Conservation (phyloP, 345 rosid genomes). For the Hibiscus mutabilis region DNA sequence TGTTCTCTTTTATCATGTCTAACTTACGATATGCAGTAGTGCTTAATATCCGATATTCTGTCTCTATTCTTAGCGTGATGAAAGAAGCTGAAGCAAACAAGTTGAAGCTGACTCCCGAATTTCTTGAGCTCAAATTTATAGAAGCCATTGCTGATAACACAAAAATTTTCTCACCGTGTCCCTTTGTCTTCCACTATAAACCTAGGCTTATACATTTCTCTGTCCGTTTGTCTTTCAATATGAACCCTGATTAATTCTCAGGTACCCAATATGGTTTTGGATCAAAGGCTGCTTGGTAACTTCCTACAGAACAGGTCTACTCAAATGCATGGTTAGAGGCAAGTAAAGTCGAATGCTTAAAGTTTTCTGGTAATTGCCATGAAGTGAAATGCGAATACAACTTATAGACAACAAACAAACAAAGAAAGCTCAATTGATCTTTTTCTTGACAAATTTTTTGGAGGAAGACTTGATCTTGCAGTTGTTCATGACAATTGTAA, state of each 20-base stretch:
- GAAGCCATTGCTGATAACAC: constrained; percentile 83
- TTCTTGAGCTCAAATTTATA: constrained; percentile 81
- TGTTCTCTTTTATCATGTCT: background rate
- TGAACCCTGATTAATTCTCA: constrained; percentile 15
- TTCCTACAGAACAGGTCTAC: constrained; percentile 38
- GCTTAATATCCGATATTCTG: background rate
- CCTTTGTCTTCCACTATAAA: background rate
- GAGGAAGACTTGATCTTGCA: background rate
- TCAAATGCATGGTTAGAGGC: constrained; percentile 11
- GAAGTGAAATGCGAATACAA: background rate
- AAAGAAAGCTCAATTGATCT: background rate
- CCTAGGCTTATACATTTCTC: background rate
- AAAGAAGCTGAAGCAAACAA: constrained; percentile 92
- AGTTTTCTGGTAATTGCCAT: background rate
- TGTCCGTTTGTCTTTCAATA: background rate
- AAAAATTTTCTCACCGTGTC: constrained; percentile 43
- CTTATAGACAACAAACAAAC: background rate
- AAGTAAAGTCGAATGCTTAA: background rate
- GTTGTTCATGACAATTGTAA: background rate
- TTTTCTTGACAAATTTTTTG: background rate
- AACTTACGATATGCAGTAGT: background rate
- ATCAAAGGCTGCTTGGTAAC: constrained; percentile 85
- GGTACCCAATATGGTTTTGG: constrained; percentile 81
- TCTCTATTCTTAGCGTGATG: constrained; percentile 33
- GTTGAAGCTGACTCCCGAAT: constrained; percentile 83